Percentiles rank a stretch among this genome's conserved stretches.
These are phyloP conservation scores for Nemania sp. DNA, from an alignment of 2,329 filamentous ascomycete genomes.

Conservation along the genomic window DNA sequence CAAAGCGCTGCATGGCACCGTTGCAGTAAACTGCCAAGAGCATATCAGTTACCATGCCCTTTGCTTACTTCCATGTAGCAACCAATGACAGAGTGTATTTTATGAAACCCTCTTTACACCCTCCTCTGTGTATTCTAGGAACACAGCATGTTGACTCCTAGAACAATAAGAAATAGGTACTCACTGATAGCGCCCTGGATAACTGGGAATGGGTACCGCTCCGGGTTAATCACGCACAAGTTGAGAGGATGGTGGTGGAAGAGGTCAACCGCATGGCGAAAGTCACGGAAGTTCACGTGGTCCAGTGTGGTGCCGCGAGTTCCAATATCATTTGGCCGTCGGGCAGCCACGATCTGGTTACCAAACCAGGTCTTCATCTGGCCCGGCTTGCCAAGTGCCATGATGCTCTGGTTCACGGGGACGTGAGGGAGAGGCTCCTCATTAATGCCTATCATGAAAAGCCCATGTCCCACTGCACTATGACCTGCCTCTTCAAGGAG, in stretches of 20 bases:
- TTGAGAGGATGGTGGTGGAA: conserved; percentile 18
- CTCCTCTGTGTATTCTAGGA: too few species aligned
- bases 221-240: conserved; percentile 10
- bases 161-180: not conserved
- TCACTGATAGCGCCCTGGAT: conserved; percentile 15
- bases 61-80: not conserved
- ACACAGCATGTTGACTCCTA: too few species aligned
- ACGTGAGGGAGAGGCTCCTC: not conserved
- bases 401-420: conserved; percentile 18
- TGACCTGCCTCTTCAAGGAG: conserved; percentile 4
- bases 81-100: not conserved
- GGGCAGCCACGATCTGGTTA: conserved; percentile 9
- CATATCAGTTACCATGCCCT: not conserved
- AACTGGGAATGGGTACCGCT: conserved; percentile 1
- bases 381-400: conserved; percentile 20
- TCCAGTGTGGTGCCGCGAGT: conserved; percentile 12
- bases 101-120: too few species aligned
- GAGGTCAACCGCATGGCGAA: conserved; percentile 22
- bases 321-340: not conserved
- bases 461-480: conserved; percentile 10
- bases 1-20: conserved; percentile 3
- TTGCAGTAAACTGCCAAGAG: conserved; percentile 20
- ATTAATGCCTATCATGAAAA: conserved; percentile 2
- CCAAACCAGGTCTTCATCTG: conserved; percentile 22
- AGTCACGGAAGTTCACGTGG: conserved; percentile 23